phyloP scores from a whole-genome alignment of 78 protist genomes.

The Parvularia atlantis region DNA sequence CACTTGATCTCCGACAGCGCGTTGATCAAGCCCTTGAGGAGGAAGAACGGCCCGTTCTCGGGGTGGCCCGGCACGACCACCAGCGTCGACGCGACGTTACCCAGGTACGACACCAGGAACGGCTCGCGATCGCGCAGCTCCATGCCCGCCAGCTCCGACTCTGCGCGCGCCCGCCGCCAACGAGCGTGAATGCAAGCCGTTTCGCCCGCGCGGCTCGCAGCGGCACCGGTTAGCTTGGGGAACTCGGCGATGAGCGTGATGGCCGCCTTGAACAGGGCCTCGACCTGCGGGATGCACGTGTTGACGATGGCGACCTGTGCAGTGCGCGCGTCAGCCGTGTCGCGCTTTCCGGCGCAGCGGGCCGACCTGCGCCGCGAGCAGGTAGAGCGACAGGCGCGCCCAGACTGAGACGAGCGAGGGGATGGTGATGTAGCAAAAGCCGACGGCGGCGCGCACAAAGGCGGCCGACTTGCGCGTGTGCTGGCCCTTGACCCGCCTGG shows the following conservation, averaged over 20 bases:
- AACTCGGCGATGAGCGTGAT: conserved; percentile 56
- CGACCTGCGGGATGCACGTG: conserved; percentile 68
- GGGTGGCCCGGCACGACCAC: conserved; percentile 81
- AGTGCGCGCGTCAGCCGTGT: no score
- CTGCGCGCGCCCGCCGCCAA: background rate
- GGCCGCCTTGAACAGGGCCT: conserved; percentile 55
- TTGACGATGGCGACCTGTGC: conserved; percentile 45
- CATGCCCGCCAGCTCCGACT: background rate
- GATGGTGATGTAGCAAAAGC: conserved; percentile 67
- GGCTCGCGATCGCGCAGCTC: conserved; percentile 40
- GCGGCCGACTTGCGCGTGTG: conserved; percentile 58
- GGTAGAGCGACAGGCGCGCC: conserved; percentile 42
- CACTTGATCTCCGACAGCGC: no score
- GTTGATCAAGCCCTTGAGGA: conserved; percentile 52
- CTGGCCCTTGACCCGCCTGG: conserved; percentile 32
- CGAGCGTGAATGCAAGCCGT: background rate
- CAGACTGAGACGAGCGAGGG: conserved; percentile 60
- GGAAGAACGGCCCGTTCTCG: conserved; percentile 58
- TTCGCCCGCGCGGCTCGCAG: background rate
- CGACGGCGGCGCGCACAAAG: conserved; percentile 56
- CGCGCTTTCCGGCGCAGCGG: no score
- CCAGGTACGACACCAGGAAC: conserved; percentile 20
- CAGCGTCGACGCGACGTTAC: background rate
- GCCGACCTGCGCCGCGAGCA: no score
- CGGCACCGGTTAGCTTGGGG: background rate